A percentile compares a stretch with the other conserved stretches of the same genome.
phyloP scores from a whole-genome alignment of 2,329 filamentous ascomycete genomes.

The Fusarium graminum region DNA sequence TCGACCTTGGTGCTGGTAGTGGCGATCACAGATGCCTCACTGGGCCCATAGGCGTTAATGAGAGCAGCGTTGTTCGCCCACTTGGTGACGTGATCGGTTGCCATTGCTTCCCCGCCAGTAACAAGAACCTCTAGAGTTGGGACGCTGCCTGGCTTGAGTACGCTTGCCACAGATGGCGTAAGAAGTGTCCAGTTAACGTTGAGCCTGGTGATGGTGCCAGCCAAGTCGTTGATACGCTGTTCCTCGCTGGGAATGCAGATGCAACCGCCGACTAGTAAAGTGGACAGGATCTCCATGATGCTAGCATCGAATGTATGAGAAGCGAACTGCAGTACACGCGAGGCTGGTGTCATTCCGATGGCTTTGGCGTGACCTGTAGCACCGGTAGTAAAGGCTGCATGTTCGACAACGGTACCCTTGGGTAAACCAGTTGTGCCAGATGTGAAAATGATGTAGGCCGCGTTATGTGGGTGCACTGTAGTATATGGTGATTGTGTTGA shows the following conservation, averaged over 20 bases:
- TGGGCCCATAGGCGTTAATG: slow-evolving; percentile 39
- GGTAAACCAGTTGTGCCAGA: slow-evolving; percentile 42
- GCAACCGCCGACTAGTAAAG: slow-evolving; percentile 40
- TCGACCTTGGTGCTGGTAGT: slow-evolving; percentile 19
- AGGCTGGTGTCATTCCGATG: slow-evolving; percentile 19
- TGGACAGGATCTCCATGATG: slow-evolving; percentile 43
- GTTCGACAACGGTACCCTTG: slow-evolving; percentile 39
- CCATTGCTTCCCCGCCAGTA: slow-evolving; percentile 36
- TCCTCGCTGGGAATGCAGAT: slow-evolving; percentile 34
- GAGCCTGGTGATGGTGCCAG: slow-evolving; percentile 21
- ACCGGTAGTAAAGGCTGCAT: slow-evolving; percentile 28
- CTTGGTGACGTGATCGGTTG: slow-evolving; percentile 22
- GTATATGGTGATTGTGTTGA: background rate
- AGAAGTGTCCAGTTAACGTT: slow-evolving; percentile 36
- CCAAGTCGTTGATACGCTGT: slow-evolving; percentile 34
- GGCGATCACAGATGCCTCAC: slow-evolving; percentile 24
- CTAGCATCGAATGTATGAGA: slow-evolving; percentile 34
- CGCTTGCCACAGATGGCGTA: slow-evolving; percentile 34
- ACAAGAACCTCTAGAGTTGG: slow-evolving; percentile 17
- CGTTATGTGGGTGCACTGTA: background rate
- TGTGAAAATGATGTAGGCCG: slow-evolving; percentile 42
- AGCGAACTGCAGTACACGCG: slow-evolving; percentile 37
- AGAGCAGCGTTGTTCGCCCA: slow-evolving; percentile 30
- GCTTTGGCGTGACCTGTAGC: slow-evolving; percentile 34
- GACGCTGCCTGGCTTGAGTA: slow-evolving; percentile 29